phyloP scores from a whole-genome alignment of 768 basidiomycete species.

The Serendipita sp. region DNA sequence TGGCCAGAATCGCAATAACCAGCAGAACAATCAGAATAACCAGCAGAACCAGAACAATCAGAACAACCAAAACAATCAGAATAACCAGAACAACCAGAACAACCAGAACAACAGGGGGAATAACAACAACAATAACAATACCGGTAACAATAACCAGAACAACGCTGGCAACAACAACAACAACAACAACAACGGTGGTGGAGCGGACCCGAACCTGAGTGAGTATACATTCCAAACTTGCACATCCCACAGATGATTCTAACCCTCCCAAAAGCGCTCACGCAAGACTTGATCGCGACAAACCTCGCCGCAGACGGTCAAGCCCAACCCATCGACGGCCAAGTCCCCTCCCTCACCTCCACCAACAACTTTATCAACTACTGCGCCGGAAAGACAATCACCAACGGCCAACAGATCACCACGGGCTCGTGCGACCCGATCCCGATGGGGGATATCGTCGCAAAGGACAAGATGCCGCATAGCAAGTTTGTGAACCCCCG shows the following conservation, averaged over 20 bases:
- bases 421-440: constrained; percentile 44
- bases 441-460: constrained; percentile 40
- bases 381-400: constrained; percentile 26
- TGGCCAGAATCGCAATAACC: constrained; percentile 1
- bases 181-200: constrained; percentile 24
- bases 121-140: constrained; percentile 7
- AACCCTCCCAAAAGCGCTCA: constrained; percentile 23
- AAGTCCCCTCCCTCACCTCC: constrained; percentile 37
- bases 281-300: constrained; percentile 33
- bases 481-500: constrained; percentile 32
- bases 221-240: background rate
- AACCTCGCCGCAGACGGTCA: constrained; percentile 39
- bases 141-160: constrained; percentile 12
- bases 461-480: constrained; percentile 31
- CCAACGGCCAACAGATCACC: constrained; percentile 38
- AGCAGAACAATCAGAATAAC: background rate
- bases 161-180: constrained; percentile 16
- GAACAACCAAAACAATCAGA: background rate
- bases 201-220: constrained; percentile 22
- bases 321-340: constrained; percentile 28
- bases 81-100: constrained; percentile 3
- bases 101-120: constrained; percentile 7
- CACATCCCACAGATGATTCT: constrained; percentile 5
- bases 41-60: background rate
- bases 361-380: constrained; percentile 37